phyloP scores from a whole-genome alignment of 2,329 filamentous ascomycete genomes.

The Botrytis medusae region DNA sequence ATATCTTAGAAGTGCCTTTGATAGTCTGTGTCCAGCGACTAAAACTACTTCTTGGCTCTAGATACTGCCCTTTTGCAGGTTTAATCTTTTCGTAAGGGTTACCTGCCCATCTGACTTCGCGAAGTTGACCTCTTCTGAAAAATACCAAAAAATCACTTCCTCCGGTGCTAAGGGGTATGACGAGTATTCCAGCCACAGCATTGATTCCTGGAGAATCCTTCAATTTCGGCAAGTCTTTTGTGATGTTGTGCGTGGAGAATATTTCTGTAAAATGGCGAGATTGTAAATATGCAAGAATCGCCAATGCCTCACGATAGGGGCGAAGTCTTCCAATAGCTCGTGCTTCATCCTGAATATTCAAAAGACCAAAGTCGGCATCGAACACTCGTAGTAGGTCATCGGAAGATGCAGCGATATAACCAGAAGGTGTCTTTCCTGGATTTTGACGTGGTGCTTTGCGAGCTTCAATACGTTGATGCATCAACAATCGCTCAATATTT shows the following conservation, averaged over 20 bases:
- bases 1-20: constrained; percentile 77
- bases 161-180: constrained; percentile 74
- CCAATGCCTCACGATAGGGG: constrained; percentile 80
- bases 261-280: constrained; percentile 74
- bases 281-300: constrained; percentile 79
- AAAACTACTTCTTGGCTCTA: constrained; percentile 80
- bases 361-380: constrained; percentile 56
- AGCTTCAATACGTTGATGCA: constrained; percentile 24
- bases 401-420: constrained; percentile 28
- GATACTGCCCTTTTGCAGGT: constrained; percentile 64
- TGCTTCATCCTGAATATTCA: constrained; percentile 85
- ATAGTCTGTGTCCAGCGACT: constrained; percentile 75
- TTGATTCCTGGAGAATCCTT: constrained; percentile 77
- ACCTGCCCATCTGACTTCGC: constrained; percentile 76
- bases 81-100: constrained; percentile 81
- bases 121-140: constrained; percentile 75
- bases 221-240: constrained; percentile 75
- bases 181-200: constrained; percentile 74
- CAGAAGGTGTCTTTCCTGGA: constrained; percentile 25
- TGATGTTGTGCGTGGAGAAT: constrained; percentile 73
- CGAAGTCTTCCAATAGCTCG: constrained; percentile 77
- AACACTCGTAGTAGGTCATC: constrained; percentile 29
- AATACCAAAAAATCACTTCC: constrained; percentile 88
- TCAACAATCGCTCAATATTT: constrained; percentile 28
- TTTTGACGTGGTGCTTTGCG: constrained; percentile 23